Evolutionary conservation across 768 basidiomycete species (phyloP).

Genomic region (Strobilomyces confusus): DNA sequence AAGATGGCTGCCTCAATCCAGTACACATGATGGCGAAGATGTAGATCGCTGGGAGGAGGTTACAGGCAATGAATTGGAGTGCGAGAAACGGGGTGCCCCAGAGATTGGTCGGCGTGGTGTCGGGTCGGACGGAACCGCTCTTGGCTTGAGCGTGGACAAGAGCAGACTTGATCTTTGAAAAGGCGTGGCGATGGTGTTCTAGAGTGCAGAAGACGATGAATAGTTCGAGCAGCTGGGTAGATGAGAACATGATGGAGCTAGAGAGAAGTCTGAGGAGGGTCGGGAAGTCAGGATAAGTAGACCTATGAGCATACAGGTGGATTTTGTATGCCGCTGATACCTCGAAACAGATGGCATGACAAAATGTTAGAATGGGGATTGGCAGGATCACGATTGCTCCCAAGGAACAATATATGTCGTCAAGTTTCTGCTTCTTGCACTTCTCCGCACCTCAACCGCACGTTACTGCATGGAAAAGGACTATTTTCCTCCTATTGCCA

Average conservation of each 20-base stretch:
- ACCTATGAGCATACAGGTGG: neutral
- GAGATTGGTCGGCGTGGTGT: neutral
- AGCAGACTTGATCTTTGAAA: neutral
- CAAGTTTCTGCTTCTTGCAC: neutral
- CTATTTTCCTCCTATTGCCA: neutral
- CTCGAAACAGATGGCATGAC: neutral
- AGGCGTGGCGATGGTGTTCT: neutral
- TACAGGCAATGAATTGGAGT: neutral
- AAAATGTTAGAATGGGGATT: neutral
- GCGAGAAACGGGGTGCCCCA: neutral
- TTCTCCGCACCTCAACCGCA: neutral
- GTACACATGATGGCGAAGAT: neutral
- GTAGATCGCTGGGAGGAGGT: neutral
- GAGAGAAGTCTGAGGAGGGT: neutral
- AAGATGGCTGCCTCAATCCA: constrained; percentile 3
- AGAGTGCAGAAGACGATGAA: neutral
- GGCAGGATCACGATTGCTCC: neutral
- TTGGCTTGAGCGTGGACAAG: neutral
- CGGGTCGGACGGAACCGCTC: constrained; percentile 2
- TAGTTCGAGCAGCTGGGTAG: constrained; percentile 3
- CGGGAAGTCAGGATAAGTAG: neutral
- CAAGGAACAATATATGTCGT: neutral
- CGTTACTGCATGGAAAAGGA: neutral
- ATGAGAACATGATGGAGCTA: constrained; percentile 1
- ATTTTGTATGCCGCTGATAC: neutral